These are phyloP conservation scores for Silene coronaria DNA, from an alignment of 179 eudicot genomes.

Conservation along the genomic window DNA sequence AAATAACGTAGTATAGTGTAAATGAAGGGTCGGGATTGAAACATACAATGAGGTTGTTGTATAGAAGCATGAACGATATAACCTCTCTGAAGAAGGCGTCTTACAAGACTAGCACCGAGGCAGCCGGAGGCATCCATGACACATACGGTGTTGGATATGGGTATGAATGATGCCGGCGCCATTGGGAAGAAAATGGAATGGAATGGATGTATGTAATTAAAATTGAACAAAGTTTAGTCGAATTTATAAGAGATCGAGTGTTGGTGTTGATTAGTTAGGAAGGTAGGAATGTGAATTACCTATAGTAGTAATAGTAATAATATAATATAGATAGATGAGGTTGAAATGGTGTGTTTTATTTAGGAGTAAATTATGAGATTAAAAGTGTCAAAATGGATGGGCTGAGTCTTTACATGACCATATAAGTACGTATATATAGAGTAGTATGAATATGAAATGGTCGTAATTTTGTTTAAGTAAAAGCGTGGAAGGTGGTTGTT, in stretches of 20 bases:
- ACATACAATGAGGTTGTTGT: conserved; percentile 33
- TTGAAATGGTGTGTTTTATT: background rate
- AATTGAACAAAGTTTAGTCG: background rate
- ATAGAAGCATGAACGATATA: conserved; percentile 54
- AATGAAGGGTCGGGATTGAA: too few relatives aligned
- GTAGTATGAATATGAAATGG: too few relatives aligned
- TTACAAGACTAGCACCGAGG: conserved; percentile 45
- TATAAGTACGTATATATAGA: background rate
- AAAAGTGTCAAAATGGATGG: conserved; percentile 3
- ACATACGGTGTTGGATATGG: conserved; percentile 38
- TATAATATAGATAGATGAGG: conserved; percentile 7
- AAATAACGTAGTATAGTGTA: too few relatives aligned
- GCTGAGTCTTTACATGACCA: conserved; percentile 16
- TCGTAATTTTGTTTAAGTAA: background rate
- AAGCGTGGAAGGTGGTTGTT: conserved; percentile 26
- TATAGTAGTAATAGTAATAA: too few relatives aligned
- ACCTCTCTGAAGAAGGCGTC: conserved; percentile 45
- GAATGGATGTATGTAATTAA: background rate
- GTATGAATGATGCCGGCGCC: conserved; percentile 38
- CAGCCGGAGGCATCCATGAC: conserved; percentile 62
- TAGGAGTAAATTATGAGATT: background rate
- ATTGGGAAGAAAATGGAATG: background rate
- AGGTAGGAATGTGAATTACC: conserved; percentile 2
- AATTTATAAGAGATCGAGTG: background rate
- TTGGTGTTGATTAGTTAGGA: conserved; percentile 7